Conservation (phyloP, 805 yeast species). For the Saccharomycopsis javanensis region DNA sequence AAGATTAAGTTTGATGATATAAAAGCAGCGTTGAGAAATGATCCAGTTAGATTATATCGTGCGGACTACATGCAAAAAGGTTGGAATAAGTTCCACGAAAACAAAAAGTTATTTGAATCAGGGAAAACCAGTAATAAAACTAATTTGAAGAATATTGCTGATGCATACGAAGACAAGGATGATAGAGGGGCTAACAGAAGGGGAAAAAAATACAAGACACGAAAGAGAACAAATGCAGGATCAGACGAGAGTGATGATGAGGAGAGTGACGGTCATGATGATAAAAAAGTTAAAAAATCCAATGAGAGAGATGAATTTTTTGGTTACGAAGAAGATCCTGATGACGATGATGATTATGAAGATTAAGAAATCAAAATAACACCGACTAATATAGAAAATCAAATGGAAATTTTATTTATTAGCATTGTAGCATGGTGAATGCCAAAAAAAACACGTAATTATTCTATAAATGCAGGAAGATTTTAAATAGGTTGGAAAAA, state of each 20-base stretch:
- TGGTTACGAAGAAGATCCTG: conserved; percentile 7
- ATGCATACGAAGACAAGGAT: background rate
- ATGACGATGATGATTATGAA: conserved; percentile 3
- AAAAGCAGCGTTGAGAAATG: conserved; percentile 16
- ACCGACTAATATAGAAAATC: background rate
- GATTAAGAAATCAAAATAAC: background rate
- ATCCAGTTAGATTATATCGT: conserved; percentile 12
- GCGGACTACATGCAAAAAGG: conserved; percentile 15
- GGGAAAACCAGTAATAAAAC: conserved; percentile 4
- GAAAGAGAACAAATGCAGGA: conserved; percentile 3
- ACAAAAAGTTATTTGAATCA: conserved; percentile 14
- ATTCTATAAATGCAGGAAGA: background rate
- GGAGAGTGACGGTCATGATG: conserved; percentile 8
- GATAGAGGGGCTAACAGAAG: conserved; percentile 1
- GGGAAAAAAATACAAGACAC: conserved; percentile 9
- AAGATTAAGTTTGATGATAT: conserved; percentile 18
- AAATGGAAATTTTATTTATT: background rate
- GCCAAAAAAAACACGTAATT: background rate
- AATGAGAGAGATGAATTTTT: conserved; percentile 4
- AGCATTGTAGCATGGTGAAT: background rate
- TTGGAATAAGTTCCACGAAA: conserved; percentile 11
- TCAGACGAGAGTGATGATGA: conserved; percentile 8
- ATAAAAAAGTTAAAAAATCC: background rate
- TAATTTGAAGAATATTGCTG: conserved; percentile 6
- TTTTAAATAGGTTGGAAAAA: background rate